phyloP scores from a whole-genome alignment of 164 flowering plant genomes.

The Umbilicus rupestris region DNA sequence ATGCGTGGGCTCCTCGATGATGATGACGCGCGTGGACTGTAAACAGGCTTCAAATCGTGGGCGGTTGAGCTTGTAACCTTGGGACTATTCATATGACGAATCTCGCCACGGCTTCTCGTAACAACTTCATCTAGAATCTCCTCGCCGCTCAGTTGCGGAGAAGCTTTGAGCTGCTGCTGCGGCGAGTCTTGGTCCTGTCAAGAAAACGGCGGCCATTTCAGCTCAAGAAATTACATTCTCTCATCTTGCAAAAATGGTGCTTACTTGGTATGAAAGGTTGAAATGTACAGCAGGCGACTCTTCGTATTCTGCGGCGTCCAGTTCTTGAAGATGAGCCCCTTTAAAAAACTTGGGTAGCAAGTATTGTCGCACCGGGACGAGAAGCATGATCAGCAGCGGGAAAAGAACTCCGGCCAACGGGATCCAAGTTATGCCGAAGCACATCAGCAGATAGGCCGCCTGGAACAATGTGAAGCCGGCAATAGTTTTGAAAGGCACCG shows the following conservation, averaged over 20 bases:
- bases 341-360: slow-evolving; percentile 84
- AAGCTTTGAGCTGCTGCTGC: slow-evolving; percentile 26
- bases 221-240: not conserved
- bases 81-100: slow-evolving; percentile 61
- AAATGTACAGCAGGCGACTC: slow-evolving; percentile 65
- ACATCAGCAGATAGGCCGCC: slow-evolving; percentile 61
- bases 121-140: slow-evolving; percentile 76
- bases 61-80: slow-evolving; percentile 62
- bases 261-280: slow-evolving; percentile 56
- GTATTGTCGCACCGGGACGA: slow-evolving; percentile 83
- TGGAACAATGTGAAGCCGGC: slow-evolving; percentile 76
- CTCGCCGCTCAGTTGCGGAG: slow-evolving; percentile 41
- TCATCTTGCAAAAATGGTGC: slow-evolving; percentile 14
- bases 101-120: slow-evolving; percentile 90
- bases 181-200: slow-evolving; percentile 45
- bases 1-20: slow-evolving; percentile 35
- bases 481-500: slow-evolving; percentile 75
- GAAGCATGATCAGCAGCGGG: slow-evolving; percentile 86
- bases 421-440: slow-evolving; percentile 92
- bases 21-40: slow-evolving; percentile 54
- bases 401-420: slow-evolving; percentile 90
- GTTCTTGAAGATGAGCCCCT: slow-evolving; percentile 81
- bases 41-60: slow-evolving; percentile 26
- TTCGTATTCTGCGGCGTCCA: slow-evolving; percentile 94
- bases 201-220: slow-evolving; percentile 3